Evolutionary conservation across 2,329 filamentous ascomycete genomes (phyloP), one percentile per base, ranked within the genome.

Genomic region (Penicillium sp.): DNA sequence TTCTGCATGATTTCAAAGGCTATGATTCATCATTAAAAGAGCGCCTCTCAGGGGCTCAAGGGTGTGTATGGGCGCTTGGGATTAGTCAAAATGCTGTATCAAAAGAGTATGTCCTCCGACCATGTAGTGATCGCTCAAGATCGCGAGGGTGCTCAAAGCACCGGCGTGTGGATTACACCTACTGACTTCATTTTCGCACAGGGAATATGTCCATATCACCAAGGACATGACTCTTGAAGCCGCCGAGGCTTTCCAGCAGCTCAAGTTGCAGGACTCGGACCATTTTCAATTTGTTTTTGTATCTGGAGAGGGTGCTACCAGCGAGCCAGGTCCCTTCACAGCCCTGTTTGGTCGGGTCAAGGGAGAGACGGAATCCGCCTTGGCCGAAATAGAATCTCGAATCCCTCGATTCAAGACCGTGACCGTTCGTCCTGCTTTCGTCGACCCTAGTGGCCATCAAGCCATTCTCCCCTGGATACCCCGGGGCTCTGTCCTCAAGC

Each of bases 41-140:
- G 3, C 73, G 83, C 60, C 72, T 90, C 0, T 73, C 76, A 45
- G 85, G 80, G 24, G 86, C 85, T 0, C 70, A 77, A 6, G 85
- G 82, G 2, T 85, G 82, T 50, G 82, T 90, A 1, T 90, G 86
- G 86, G 85, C 86, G 0, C 73, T 85, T 62, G 86, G 86, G 0
- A 81, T 83, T 41, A 82, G 78, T 51, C 78, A 83, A 58, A 80
- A 66, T 9, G 69, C 76, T 36, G 83, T 87, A 6, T 62, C 62
- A 48, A 80, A 79, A 51, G 79, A 84, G 77, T 83, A 59, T 51
- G 76, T 36, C 1, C 28, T 25, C 29, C 28, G 11, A 3, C 13
- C 9, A 41, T 24, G 9, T 9, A 1, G 9, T 9, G n/a, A 9
- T 32, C 11, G 1, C 2, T 13, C 24, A n/a, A 1, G 2, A 5